A percentile compares a stretch with the other conserved stretches of the same genome.
Conservation (phyloP, 805 yeast genomes). For the Isabelozyma gotoi region DNA sequence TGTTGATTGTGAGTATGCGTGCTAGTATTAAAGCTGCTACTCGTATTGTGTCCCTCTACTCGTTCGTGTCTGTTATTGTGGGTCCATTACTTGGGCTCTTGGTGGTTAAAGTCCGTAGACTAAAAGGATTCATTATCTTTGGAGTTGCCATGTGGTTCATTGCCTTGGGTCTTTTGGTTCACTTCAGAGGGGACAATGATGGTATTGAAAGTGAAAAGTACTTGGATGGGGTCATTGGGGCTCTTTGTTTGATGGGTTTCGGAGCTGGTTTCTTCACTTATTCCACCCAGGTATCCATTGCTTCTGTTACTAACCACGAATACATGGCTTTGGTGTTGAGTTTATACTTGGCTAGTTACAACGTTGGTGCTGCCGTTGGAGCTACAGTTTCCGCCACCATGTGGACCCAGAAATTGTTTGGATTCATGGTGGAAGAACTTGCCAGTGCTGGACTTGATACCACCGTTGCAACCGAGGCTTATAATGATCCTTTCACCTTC, state of each 20-base stretch:
- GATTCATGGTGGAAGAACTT: constrained; percentile 34
- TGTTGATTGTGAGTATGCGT: constrained; percentile 61
- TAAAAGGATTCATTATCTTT: constrained; percentile 58
- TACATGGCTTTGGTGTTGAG: constrained; percentile 64
- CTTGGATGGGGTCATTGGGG: constrained; percentile 60
- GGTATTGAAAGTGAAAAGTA: constrained; percentile 30
- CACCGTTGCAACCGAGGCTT: constrained; percentile 45
- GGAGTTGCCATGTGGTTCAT: constrained; percentile 61
- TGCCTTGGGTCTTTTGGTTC: constrained; percentile 58
- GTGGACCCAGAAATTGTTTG: constrained; percentile 63
- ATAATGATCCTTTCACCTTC: constrained; percentile 51
- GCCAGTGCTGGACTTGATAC: constrained; percentile 18
- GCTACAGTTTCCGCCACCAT: constrained; percentile 66
- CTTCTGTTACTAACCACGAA: constrained; percentile 59
- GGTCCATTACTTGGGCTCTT: constrained; percentile 61
- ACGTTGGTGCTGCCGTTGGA: constrained; percentile 66
- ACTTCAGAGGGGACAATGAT: constrained; percentile 50
- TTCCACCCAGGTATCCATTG: constrained; percentile 60
- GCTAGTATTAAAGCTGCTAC: constrained; percentile 64
- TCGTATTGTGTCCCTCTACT: constrained; percentile 59
- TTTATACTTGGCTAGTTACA: constrained; percentile 55
- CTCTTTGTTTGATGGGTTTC: constrained; percentile 62
- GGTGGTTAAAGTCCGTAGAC: constrained; percentile 46
- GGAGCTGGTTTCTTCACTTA: constrained; percentile 76
- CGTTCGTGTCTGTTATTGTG: constrained; percentile 62